Conservation (phyloP, 1,284 basidiomycete genomes). For the Heliocybe sulcata region DNA sequence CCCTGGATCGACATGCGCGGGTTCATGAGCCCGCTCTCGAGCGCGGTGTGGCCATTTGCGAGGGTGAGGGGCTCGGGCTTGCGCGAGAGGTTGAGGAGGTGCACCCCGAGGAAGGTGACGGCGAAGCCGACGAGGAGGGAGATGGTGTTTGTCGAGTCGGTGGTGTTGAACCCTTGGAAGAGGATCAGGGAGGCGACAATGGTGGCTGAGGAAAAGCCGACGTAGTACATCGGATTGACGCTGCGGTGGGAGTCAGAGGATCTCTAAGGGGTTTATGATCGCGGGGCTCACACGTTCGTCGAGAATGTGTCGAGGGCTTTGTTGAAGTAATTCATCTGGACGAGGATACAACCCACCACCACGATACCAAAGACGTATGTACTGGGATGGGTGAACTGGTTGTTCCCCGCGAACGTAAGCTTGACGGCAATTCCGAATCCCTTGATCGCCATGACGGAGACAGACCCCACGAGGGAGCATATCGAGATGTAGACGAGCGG, state of each 20-base stretch:
- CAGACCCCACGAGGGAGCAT: constrained; percentile 84
- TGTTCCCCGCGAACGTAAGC: constrained; percentile 89
- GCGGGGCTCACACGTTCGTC: constrained; percentile 83
- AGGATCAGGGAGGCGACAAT: constrained; percentile 93
- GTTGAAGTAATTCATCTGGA: constrained; percentile 99
- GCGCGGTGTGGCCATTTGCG: constrained; percentile 34
- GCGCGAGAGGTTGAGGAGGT: constrained; percentile 83
- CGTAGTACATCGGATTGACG: constrained; percentile 98
- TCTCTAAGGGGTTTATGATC: constrained; percentile 1
- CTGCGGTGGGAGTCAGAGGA: constrained; percentile 29
- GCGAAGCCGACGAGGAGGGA: constrained; percentile 85
- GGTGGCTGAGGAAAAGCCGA: constrained; percentile 96
- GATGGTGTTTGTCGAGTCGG: constrained; percentile 72
- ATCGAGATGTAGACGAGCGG: constrained; percentile 94
- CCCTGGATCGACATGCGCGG: constrained; percentile 65
- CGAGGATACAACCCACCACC: constrained; percentile 81
- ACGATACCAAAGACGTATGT: constrained; percentile 93
- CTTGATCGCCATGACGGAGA: constrained; percentile 93
- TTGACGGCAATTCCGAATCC: constrained; percentile 97
- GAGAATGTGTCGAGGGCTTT: constrained; percentile 97
- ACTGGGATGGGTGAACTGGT: constrained; percentile 91
- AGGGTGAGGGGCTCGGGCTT: constrained; percentile 44
- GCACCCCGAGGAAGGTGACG: constrained; percentile 89
- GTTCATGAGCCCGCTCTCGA: constrained; percentile 76
- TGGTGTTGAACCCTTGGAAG: constrained; percentile 96